These are phyloP conservation scores for Xylariaceae sp. DNA, from an alignment of 2,329 filamentous ascomycete genomes.

Conservation along the genomic window DNA sequence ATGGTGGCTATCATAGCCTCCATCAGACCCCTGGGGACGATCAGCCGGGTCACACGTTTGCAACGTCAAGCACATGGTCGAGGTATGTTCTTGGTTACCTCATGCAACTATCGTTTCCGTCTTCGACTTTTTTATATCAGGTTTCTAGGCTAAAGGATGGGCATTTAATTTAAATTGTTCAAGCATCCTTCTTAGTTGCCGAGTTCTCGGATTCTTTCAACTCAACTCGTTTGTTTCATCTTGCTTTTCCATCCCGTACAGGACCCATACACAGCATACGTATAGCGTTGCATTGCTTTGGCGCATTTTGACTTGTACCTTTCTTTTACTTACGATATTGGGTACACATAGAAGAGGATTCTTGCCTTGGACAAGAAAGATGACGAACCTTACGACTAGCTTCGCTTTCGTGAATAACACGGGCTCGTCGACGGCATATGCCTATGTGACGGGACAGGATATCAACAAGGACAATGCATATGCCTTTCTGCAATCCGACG, in stretches of 20 bases:
- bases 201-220: neutral
- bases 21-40: neutral
- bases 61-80: neutral
- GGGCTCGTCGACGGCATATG: constrained; percentile 56
- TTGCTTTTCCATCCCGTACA: neutral
- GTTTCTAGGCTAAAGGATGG: neutral
- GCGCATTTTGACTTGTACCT: neutral
- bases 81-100: neutral
- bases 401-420: constrained; percentile 65
- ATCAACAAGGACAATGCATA: constrained; percentile 56
- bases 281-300: neutral
- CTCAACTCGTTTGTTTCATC: neutral
- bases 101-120: neutral
- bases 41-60: neutral
- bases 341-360: neutral
- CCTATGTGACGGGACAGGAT: constrained; percentile 66
- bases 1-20: too few relatives aligned
- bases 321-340: neutral
- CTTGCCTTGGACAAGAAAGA: constrained; percentile 11
- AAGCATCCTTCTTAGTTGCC: neutral
- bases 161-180: neutral
- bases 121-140: neutral
- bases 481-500: constrained; percentile 63
- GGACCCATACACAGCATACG: neutral
- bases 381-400: constrained; percentile 46